Percentiles rank a stretch among this genome's conserved stretches.
Conservation (phyloP, 306 rosid genomes). For the Vigna unguiculata region DNA sequence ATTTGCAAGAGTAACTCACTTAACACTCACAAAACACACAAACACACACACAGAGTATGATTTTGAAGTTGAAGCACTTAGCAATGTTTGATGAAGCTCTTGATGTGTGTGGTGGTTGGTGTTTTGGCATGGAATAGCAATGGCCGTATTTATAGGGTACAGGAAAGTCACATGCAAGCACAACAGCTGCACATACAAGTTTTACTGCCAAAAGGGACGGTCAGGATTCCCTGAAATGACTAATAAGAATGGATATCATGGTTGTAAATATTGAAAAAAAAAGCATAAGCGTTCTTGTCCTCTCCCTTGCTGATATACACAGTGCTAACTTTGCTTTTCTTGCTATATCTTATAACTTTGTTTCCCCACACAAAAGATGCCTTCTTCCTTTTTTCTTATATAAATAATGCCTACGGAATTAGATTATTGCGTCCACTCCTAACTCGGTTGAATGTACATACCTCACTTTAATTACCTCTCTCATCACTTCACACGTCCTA, state of each 20-base stretch:
- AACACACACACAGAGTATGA: not conserved
- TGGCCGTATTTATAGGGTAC: constrained; percentile 56
- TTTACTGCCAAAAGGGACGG: constrained; percentile 54
- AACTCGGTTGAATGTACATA: constrained; percentile 43
- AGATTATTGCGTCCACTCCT: constrained; percentile 47
- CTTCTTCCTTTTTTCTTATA: constrained; percentile 29
- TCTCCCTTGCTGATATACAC: constrained; percentile 40
- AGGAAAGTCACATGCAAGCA: constrained; percentile 23
- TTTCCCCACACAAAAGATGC: constrained; percentile 53
- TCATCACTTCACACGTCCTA: not conserved
- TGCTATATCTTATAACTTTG: constrained; percentile 16
- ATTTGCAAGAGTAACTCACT: not conserved
- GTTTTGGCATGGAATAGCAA: constrained; percentile 37
- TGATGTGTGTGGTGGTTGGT: constrained; percentile 13
- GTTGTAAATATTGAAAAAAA: constrained; percentile 40
- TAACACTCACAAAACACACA: not conserved
- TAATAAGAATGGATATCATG: constrained; percentile 38
- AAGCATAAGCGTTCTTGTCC: constrained; percentile 59
- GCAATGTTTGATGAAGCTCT: not conserved
- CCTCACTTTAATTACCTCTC: constrained; percentile 43
- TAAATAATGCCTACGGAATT: constrained; percentile 53
- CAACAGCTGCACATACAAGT: not conserved
- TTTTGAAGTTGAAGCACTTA: constrained; percentile 13
- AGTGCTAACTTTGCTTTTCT: constrained; percentile 46
- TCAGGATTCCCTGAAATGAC: constrained; percentile 56